Evolutionary conservation across 345 rosid genomes (phyloP), one percentile per base, ranked within the genome.

Genomic region (Citrus medica): DNA sequence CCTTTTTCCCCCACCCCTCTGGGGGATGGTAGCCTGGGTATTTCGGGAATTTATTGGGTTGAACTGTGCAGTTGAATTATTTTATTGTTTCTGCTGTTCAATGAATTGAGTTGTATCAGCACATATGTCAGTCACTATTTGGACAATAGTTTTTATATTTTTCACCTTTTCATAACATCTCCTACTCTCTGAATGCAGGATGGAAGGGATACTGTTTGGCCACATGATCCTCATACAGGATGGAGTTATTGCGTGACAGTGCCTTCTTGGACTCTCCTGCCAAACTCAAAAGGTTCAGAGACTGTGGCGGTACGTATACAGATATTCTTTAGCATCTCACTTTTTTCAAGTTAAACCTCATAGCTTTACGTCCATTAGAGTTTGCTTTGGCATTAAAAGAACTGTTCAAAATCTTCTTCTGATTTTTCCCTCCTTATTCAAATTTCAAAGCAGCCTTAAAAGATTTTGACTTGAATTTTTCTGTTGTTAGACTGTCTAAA

Each of bases 161-260:
- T 62, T 12, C 22, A 13, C 1, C 63, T 72, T 59, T 73, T 59
- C 53, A 33, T 64, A 58, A 74, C 27, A 56, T 48, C 12, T 9
- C 51, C 51, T 62, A 37, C 60, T 74, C 74, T 79, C 63, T 79
- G 60, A 77, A 71, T 85, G 79, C 78, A 94, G 99, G 88, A 89
- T 80, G 98, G 97, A 30, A 83, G 87, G 82, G 81, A 79, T 76
- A 81, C 92, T 51, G 80, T 87, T 67, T 94, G 99, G 98, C 95
- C 99, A 10, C 97, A 90, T 75, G 90, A 92, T 80, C 90, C 88
- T 78, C 87, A 74, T 60, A 84, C 89, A 8, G 98, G 99, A 74
- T 96, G 99, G 99, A 96, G 97, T 85, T 96, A 91, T 86, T 90
- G 92, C 40, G 85, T 90, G 75, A 90, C 94, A 21, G 76, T 96